Base-by-base conservation (phyloP, 768 basidiomycete genomes). In the Lactarius sanguifluus region DNA sequence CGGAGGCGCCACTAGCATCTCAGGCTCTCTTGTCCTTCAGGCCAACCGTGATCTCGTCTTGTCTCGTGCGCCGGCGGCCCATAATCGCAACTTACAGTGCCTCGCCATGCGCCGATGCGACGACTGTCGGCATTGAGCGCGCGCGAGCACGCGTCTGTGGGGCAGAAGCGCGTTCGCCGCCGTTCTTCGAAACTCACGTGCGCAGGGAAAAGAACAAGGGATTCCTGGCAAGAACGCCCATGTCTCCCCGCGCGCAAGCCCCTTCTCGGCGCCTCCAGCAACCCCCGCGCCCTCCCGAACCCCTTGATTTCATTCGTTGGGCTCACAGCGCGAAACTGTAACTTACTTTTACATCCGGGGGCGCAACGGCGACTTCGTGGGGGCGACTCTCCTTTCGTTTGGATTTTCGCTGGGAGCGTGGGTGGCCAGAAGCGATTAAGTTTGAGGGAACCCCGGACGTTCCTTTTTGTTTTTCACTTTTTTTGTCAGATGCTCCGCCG, bases 131-230 rank as follows among this genome's bases (percentile, higher is more conserved):
- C 3, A 12, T 36, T 10, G 56, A 34, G 56, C 56, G 56, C 56
- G 32, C 56, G 45, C 57, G 56, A 64, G 56, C 43, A 64, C 32
- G 32, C 45, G 41, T n/a, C 30, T 40, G 41, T 47, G 56, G 62
- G 32, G 25, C 15, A 18, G 56, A 57, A 47, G 43, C 54, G 13
- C 50, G 12, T 12, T 3, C 50, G 38, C 36, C 36, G 50, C 16
- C 23, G n/a, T 18, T 45, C 40, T 57, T 57, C 62, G 52, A 30
- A 12, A 56, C 20, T 23, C 62, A 62, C 30, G 62, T 56, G 62
- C 55, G n/a, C 30, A 16, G 62, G 40, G n/a, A 40, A 66, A 45
- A 66, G 36, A 32, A 66, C 65, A 66, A 66, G 56, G 55, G 32
- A 43, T 57, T 57, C 65, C 60, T 41, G 45, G 4, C 54, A 7